Conservation (phyloP, 768 basidiomycete species). For the Lentinula aciculospora region DNA sequence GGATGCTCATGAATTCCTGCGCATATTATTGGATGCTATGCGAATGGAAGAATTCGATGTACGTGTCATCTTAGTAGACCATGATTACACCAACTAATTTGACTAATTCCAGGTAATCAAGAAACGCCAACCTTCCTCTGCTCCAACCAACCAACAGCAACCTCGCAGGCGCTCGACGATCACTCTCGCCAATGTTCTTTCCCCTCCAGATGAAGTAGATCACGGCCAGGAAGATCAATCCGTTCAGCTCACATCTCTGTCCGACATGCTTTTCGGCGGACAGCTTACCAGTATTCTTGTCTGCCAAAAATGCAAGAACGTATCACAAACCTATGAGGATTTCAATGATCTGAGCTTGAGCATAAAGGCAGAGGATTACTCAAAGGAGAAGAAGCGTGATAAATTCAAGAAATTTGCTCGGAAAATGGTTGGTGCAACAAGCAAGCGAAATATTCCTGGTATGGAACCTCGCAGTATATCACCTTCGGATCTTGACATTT, state of each 20-base stretch:
- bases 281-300: slow-evolving; percentile 87
- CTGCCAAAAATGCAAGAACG: slow-evolving; percentile 90
- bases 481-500: not conserved
- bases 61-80: slow-evolving; percentile 17
- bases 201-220: slow-evolving; percentile 7
- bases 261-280: slow-evolving; percentile 90
- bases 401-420: slow-evolving; percentile 70
- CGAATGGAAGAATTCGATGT: slow-evolving; percentile 94
- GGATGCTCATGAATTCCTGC: slow-evolving; percentile 91
- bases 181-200: slow-evolving; percentile 5
- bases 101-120: slow-evolving; percentile 63
- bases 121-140: slow-evolving; percentile 49
- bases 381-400: slow-evolving; percentile 70
- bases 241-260: slow-evolving; percentile 56
- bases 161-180: slow-evolving; percentile 26
- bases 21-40: slow-evolving; percentile 86
- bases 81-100: not conserved
- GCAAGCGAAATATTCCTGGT: not conserved
- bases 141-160: slow-evolving; percentile 27
- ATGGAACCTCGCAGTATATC: not conserved
- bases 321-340: slow-evolving; percentile 90
- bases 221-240: slow-evolving; percentile 33
- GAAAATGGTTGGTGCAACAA: slow-evolving; percentile 31
- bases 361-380: slow-evolving; percentile 79
- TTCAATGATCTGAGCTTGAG: slow-evolving; percentile 92